Conservation (phyloP, 164 flowering plant species). For the Buxus sempervirens region DNA sequence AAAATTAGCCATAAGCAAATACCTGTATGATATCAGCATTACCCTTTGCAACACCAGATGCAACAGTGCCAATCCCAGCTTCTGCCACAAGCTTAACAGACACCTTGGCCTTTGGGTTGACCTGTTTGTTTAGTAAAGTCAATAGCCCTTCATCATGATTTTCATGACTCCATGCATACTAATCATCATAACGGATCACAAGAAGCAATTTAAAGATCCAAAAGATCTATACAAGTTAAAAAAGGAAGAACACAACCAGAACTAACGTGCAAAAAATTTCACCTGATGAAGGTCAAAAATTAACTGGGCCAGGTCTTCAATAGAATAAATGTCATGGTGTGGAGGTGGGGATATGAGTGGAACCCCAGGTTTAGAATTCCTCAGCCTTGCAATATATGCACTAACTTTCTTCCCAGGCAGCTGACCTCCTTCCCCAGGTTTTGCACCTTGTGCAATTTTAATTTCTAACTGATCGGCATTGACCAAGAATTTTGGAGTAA, state of each 20-base stretch:
- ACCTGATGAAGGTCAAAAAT: conserved; percentile 99
- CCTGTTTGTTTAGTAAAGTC: conserved; percentile 38
- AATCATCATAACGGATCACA: neutral
- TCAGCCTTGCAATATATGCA: conserved; percentile 93
- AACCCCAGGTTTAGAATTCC: conserved; percentile 98
- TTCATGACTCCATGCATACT: neutral
- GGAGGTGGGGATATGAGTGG: conserved; percentile 99
- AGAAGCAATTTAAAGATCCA: neutral
- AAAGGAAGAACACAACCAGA: neutral
- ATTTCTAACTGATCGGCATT: conserved; percentile 98
- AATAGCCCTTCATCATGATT: neutral
- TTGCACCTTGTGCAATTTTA: conserved; percentile 99
- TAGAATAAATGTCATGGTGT: conserved; percentile 98
- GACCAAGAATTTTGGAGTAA: conserved; percentile 95
- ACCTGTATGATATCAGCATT: conserved; percentile 99
- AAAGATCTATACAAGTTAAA: too few species aligned
- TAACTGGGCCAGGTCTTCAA: conserved; percentile 98
- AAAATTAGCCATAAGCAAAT: conserved; percentile 6
- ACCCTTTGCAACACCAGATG: conserved; percentile 99
- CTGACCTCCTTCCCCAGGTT: conserved; percentile 99
- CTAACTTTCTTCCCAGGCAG: conserved; percentile 99
- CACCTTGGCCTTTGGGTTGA: conserved; percentile 95
- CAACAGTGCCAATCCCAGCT: conserved; percentile 99
- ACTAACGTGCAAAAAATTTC: conserved; percentile 7
- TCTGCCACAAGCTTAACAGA: conserved; percentile 99